Evolutionary conservation across 192 early-diverging fungal genomes (phyloP).

Genomic region (Coemansia sp.): DNA sequence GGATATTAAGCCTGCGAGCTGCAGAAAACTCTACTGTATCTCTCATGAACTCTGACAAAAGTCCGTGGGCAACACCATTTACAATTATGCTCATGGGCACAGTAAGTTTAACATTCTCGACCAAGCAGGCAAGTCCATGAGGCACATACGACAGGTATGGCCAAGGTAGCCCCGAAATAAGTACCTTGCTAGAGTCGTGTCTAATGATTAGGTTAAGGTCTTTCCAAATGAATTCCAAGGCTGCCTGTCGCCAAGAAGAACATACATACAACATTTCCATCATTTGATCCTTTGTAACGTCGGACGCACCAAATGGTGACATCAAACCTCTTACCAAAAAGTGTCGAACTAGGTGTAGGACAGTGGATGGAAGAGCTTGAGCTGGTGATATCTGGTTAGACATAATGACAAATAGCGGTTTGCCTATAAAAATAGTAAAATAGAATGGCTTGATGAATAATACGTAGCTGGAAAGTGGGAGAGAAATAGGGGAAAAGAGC

Average conservation of each 20-base stretch:
- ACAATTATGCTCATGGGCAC: background rate
- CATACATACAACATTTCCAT: background rate
- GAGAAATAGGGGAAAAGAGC: too few species aligned
- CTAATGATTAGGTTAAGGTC: background rate
- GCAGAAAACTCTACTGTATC: background rate
- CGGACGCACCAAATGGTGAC: background rate
- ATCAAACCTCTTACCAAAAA: background rate
- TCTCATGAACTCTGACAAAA: background rate
- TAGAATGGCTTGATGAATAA: too few species aligned
- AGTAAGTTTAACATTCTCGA: background rate
- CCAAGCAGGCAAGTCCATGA: background rate
- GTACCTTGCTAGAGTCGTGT: too few species aligned
- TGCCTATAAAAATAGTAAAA: too few species aligned
- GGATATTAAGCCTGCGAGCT: background rate
- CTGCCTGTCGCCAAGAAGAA: too few species aligned
- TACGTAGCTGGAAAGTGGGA: too few species aligned
- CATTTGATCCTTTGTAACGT: background rate
- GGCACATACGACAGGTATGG: background rate
- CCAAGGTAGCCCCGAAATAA: background rate
- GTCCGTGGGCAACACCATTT: background rate
- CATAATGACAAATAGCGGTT: background rate
- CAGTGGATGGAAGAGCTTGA: background rate
- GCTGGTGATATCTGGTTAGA: background rate
- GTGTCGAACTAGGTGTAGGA: background rate
- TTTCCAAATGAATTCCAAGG: background rate